These are phyloP conservation scores for Suhomyces sp. DNA, from an alignment of 805 yeast species.

Conservation along the genomic window DNA sequence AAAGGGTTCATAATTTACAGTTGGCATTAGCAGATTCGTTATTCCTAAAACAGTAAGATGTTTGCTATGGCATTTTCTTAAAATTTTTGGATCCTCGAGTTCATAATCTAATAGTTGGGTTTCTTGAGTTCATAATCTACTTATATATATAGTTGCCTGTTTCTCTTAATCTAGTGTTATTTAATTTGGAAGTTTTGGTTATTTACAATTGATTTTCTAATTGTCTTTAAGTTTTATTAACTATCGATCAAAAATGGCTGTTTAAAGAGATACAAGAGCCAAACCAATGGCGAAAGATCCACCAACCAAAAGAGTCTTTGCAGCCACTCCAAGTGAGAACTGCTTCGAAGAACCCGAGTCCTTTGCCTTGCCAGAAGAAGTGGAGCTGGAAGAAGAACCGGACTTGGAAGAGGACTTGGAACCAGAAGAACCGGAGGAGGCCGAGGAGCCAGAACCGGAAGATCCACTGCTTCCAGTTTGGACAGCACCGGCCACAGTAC, in stretches of 20 bases:
- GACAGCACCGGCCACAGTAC: conserved; percentile 43
- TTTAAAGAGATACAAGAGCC: conserved; percentile 21
- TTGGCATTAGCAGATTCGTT: background rate
- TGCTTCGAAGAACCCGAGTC: conserved; percentile 16
- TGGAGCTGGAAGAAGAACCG: conserved; percentile 10
- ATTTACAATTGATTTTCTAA: too few species aligned
- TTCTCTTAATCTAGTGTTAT: too few species aligned
- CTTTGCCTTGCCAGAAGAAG: conserved; percentile 19
- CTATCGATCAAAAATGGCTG: background rate
- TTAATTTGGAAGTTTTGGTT: too few species aligned
- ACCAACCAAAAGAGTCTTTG: conserved; percentile 22
- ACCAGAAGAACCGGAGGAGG: conserved; percentile 13
- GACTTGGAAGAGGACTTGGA: conserved; percentile 4
- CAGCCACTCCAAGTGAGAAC: conserved; percentile 13
- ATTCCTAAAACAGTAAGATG: background rate
- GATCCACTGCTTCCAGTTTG: conserved; percentile 31
- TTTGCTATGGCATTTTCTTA: background rate
- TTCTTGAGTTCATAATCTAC: background rate
- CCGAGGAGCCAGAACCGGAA: conserved; percentile 14
- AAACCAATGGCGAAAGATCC: conserved; percentile 26
- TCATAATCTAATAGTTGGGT: background rate
- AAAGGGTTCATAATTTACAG: background rate
- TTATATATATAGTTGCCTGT: background rate
- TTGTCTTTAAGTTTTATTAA: background rate
- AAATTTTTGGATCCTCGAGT: background rate